Conservation (phyloP, 1,284 basidiomycete genomes). For the Marasmius oreades region DNA sequence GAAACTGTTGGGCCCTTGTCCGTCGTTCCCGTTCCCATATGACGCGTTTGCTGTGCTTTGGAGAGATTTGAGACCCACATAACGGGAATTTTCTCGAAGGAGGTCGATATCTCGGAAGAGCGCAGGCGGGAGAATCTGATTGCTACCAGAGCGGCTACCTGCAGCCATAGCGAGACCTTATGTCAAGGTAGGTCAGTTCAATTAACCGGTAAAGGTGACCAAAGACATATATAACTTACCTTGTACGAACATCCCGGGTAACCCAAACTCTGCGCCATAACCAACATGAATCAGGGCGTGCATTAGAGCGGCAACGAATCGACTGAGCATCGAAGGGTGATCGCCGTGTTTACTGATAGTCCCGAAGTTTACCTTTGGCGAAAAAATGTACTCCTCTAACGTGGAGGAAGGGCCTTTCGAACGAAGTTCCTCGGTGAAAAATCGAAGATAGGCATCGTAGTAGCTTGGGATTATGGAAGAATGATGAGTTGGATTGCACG, state of each 20-base stretch:
- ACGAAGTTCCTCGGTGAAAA: conserved; percentile 47
- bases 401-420: conserved; percentile 36
- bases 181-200: no score
- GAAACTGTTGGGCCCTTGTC: no score
- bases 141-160: conserved; percentile 29
- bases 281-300: conserved; percentile 67
- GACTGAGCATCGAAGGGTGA: conserved; percentile 57
- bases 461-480: conserved; percentile 39
- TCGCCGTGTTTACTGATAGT: conserved; percentile 21
- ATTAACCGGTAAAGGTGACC: conserved; percentile 27
- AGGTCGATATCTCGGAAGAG: conserved; percentile 8
- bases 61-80: no score
- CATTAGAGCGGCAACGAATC: conserved; percentile 54
- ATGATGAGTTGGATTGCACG: background rate
- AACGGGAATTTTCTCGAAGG: conserved; percentile 1
- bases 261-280: conserved; percentile 61
- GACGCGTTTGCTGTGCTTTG: no score
- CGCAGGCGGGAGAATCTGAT: conserved; percentile 22
- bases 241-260: conserved; percentile 62
- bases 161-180: conserved; percentile 38
- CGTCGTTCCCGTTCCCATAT: no score
- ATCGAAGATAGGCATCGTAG: conserved; percentile 54
- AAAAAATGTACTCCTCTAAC: conserved; percentile 59
- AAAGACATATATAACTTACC: conserved; percentile 32
- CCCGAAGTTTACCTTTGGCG: conserved; percentile 45